Base-by-base conservation (phyloP, 129 eudicot genomes). In the Ambrosia artemisiifolia region DNA sequence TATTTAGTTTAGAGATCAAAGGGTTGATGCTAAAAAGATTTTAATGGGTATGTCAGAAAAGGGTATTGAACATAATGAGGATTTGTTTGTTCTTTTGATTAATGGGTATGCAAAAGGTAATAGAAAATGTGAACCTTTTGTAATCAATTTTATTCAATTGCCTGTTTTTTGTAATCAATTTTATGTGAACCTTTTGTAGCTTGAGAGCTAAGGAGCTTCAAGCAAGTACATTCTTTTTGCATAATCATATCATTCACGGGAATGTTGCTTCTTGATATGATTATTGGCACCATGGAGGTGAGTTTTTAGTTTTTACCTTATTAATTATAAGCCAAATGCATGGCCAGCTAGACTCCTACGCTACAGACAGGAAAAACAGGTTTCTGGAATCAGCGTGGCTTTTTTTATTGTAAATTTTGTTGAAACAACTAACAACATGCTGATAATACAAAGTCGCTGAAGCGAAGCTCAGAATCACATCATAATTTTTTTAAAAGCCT, bases 241-340 rank as follows among this genome's bases (percentile, higher is more conserved):
- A 84, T 84, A 46, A 19, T 82, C 72, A 82, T 88, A 47, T 90
- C 89, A 11, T 78, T 81, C 66, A 74, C 86, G 16, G 95, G 95
- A 14, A 62, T 91, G 71, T 75, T 86, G 35, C 90, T 88, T 12
- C 86, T 88, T 43, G 92, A 87, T 32, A 76, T 88, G 90, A 84
- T 86, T 11, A 88, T 86, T 59, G 97, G 97, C 43, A 84, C 90
- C 74, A 88, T 91, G 92, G 92, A 88, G 76, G 95, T 83, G 72
- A 81, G 79, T 71, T 50, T 63, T 71, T 38, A 19, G 13, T 20
- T 19, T 55, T 50, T 50, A 33, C 60, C 33, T 32, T 38, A 34
- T 2, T n/a, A n/a, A n/a, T n/a, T n/a, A 12, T 34, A 36, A 47
- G 44, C 14, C 36, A 33, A n/a, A 11, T 48, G 24, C 44, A 49